Conservation (phyloP, 2,329 filamentous ascomycete species). For the Fusarium longipes region DNA sequence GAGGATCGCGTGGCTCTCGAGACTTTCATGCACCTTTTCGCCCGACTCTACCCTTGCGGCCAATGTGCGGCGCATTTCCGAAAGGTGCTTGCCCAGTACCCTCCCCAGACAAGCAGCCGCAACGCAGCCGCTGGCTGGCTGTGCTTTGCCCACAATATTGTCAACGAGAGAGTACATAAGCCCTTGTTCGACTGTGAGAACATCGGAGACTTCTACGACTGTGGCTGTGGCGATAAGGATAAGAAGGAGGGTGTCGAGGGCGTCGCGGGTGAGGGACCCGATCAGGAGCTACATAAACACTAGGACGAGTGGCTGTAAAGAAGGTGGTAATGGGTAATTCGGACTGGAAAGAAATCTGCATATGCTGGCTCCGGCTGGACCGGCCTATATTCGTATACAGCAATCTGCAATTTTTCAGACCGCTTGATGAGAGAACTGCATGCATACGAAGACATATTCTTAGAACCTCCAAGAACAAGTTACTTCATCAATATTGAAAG, state of each 20-base stretch:
- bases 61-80: constrained; percentile 77
- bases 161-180: constrained; percentile 73
- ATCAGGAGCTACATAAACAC: constrained; percentile 39
- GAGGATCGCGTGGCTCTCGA: constrained; percentile 72
- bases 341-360: constrained; percentile 6
- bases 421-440: background rate
- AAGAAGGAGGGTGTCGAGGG: constrained; percentile 53
- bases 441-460: background rate
- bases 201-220: constrained; percentile 78
- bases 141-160: constrained; percentile 74
- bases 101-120: constrained; percentile 72
- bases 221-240: constrained; percentile 74
- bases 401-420: background rate
- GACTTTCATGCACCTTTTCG: constrained; percentile 74
- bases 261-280: constrained; percentile 29
- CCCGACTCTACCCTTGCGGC: constrained; percentile 76
- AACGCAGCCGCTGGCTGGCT: constrained; percentile 75
- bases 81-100: constrained; percentile 68
- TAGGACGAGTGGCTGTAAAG: background rate
- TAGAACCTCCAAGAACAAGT: background rate
- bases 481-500: background rate
- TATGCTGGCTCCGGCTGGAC: constrained; percentile 40
- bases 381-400: constrained; percentile 23
- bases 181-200: constrained; percentile 72
- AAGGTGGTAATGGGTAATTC: constrained; percentile 16